These are phyloP conservation scores for Zangia roseola DNA, from an alignment of 768 basidiomycete species.

Conservation along the genomic window DNA sequence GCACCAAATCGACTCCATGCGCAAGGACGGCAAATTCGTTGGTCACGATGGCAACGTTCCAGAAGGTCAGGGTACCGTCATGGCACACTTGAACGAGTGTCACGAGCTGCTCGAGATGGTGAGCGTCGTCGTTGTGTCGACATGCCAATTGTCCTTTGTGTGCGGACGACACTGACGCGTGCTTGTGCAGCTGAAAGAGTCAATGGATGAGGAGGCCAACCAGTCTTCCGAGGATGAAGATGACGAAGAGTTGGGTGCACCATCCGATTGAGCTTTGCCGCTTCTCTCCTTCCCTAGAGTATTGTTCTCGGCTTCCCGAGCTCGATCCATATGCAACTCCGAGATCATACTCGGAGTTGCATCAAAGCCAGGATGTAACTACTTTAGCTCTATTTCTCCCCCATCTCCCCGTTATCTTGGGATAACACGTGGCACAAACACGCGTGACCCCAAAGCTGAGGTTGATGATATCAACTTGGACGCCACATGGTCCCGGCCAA, in stretches of 20 bases:
- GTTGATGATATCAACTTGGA: too few relatives aligned
- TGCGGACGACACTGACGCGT: not conserved
- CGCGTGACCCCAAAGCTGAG: too few relatives aligned
- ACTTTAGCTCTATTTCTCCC: too few relatives aligned
- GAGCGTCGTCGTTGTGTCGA: constrained; percentile 15
- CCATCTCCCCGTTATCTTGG: too few relatives aligned
- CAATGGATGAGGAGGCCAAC: constrained; percentile 72
- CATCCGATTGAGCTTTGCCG: constrained; percentile 11
- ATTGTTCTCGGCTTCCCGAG: not conserved
- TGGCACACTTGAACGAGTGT: constrained; percentile 94
- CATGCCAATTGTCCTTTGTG: not conserved
- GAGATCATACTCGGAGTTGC: not conserved
- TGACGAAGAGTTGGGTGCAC: constrained; percentile 26
- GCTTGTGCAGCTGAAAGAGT: constrained; percentile 59
- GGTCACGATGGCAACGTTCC: constrained; percentile 87
- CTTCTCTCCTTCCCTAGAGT: not conserved
- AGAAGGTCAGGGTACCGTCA: constrained; percentile 94
- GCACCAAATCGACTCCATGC: constrained; percentile 91
- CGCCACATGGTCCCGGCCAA: too few relatives aligned
- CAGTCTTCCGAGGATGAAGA: constrained; percentile 55
- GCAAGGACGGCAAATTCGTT: constrained; percentile 92
- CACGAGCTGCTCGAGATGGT: constrained; percentile 97
- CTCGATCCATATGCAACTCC: not conserved
- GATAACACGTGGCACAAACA: too few relatives aligned
- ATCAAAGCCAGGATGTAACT: too few relatives aligned